Base-by-base conservation (phyloP, 331 rosid species). In the Malus hybrid region DNA sequence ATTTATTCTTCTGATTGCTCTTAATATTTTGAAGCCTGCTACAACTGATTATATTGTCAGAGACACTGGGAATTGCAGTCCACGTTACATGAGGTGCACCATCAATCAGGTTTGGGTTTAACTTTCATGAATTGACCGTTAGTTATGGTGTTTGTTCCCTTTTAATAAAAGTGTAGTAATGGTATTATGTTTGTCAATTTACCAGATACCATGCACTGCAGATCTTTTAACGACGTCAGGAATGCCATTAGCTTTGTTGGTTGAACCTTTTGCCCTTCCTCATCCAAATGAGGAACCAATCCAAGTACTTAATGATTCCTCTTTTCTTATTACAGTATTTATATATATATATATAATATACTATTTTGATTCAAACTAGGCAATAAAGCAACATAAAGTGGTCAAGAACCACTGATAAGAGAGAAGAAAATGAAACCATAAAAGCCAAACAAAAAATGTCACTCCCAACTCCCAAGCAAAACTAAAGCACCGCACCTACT, bases 41-140 rank as follows among this genome's bases (percentile, higher is more conserved):
- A 92, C 97, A 50, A 89, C 93, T 79, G 97, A 94, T 78, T 94
- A 77, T 78, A 89, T 94, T 33, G 97, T 83, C 34, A 87, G 89
- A 80, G 99, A 94, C 79, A 89, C 86, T 5, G 97, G 99, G 74
- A 94, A 94, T 78, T 94, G 97, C 85, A 92, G 99, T 90, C 99
- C 99, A 50, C 97, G 99, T 68, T 94, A 87, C 86, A 94, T 92
- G 97, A 92, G 93, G 87, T 94, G 97, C 96, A 92, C 99, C 56
- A 85, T 90, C 80, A 88, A 91, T 89, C 99, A 94, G 99, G 99
- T 94, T 66, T 10, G 48, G 78, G 69, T 61, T 75, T 68, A 63
- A 36, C 19, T 68, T 75, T 68, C 53, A 75, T 72, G 82, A 50
- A 9, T 46, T 42, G 60, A 3, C 30, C 18, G 50, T 74, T 19